Base-by-base conservation (phyloP, 1,284 basidiomycete species). In the Gastroboletus turbinatus region DNA sequence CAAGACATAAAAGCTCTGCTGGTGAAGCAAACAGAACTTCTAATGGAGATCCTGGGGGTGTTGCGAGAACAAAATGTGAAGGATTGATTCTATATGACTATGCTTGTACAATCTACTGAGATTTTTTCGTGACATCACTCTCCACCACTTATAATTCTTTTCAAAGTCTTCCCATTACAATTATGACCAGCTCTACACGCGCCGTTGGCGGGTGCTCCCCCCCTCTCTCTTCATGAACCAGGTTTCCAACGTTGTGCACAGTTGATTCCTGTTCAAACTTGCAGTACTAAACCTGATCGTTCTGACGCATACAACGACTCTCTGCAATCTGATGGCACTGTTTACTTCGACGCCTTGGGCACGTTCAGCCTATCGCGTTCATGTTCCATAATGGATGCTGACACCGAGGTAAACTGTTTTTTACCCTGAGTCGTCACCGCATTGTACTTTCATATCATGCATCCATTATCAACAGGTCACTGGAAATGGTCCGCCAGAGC, bases 271-370 rank as follows among this genome's bases (percentile, higher is more conserved):
- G 35, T 44, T n/a, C n/a, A n/a, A n/a, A n/a, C n/a, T n/a, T 32
- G 40, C n/a, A 11, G 32, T 32, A 17, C 39, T 4, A 48, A n/a
- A 30, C 21, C 33, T n/a, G 13, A 17, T 46, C 52, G 46, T 52
- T 56, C 27, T 29, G 52, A 58, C 32, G 29, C 46, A 4, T 16
- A 10, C 19, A 40, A 35, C 2, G 48, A 46, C 38, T 58, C 53
- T 35, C 47, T 56, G 5, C 19, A 21, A 17, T 67, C 69, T 1
- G 43, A 51, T 23, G 45, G 36, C 27, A 68, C 66, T 1, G 30
- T 68, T 21, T 65, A 68, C 46, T 69, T 67, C 52, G 59, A 66
- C 23, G 61, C 66, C 23, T 11, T 68, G 39, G 66, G 67, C 9
- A 52, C 53, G 9, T 9, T 63, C 7, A 51, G 54, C 48, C 17